Evolutionary conservation across 768 basidiomycete species (phyloP).

Genomic region (Pulveroboletus sp.): DNA sequence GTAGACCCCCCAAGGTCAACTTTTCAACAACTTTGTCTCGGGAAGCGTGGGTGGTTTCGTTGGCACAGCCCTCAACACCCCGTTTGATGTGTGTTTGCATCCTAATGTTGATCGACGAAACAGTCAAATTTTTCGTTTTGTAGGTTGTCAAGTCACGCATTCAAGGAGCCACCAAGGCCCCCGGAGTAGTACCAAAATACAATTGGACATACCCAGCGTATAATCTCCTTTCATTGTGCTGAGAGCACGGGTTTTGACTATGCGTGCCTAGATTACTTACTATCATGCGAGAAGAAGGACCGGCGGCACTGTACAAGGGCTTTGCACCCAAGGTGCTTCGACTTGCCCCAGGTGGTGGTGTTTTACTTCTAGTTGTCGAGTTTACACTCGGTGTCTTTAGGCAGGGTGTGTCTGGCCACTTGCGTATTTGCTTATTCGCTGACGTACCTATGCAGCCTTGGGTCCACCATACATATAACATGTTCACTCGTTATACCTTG

Average conservation of each 20-base stretch:
- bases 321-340: slow-evolving; percentile 95
- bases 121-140: neutral
- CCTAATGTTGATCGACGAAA: neutral
- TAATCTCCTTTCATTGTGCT: slow-evolving; percentile 9
- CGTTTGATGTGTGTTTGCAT: slow-evolving; percentile 49
- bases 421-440: neutral
- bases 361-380: slow-evolving; percentile 91
- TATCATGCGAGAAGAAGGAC: slow-evolving; percentile 85
- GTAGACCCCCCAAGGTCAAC: slow-evolving; percentile 62
- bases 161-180: slow-evolving; percentile 64
- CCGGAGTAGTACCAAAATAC: slow-evolving; percentile 81
- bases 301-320: slow-evolving; percentile 87
- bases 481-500: neutral
- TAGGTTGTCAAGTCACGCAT: slow-evolving; percentile 97
- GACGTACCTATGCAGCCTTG: slow-evolving; percentile 17
- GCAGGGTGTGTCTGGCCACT: slow-evolving; percentile 42
- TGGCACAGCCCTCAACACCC: slow-evolving; percentile 90
- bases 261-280: slow-evolving; percentile 48
- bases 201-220: slow-evolving; percentile 93
- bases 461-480: slow-evolving; percentile 33
- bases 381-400: slow-evolving; percentile 78
- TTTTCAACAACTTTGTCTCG: slow-evolving; percentile 91
- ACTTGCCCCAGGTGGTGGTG: slow-evolving; percentile 93
- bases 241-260: neutral
- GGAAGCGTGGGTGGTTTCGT: slow-evolving; percentile 88